These are phyloP conservation scores for Wickerhamomyces sp. DNA, from an alignment of 1,139 yeast species.

Conservation along the genomic window DNA sequence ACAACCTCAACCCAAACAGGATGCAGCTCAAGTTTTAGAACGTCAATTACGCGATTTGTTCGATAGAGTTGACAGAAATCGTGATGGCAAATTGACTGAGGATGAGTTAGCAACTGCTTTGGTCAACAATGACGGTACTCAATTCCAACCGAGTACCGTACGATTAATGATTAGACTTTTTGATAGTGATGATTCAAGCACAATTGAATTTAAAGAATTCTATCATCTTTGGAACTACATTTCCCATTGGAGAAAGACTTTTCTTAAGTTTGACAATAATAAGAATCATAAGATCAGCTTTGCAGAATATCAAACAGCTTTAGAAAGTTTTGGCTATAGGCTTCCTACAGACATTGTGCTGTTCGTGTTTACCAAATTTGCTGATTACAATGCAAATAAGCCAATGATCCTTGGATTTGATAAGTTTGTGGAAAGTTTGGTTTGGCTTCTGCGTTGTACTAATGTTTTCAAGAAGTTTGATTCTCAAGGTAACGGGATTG, in stretches of 20 bases:
- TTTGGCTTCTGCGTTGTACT: conserved; percentile 71
- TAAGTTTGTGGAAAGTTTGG: conserved; percentile 74
- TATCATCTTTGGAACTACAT: conserved; percentile 68
- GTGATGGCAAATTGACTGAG: conserved; percentile 53
- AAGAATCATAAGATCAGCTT: conserved; percentile 58
- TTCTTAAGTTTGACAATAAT: conserved; percentile 58
- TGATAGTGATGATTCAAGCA: conserved; percentile 42
- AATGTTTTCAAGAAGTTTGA: conserved; percentile 78
- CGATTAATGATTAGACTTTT: conserved; percentile 63
- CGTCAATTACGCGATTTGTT: conserved; percentile 48
- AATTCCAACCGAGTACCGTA: conserved; percentile 60
- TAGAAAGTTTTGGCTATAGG: conserved; percentile 66
- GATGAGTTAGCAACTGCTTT: conserved; percentile 58
- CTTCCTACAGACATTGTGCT: conserved; percentile 58
- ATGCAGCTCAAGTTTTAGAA: conserved; percentile 34
- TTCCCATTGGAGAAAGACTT: conserved; percentile 65
- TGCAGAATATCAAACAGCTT: conserved; percentile 63
- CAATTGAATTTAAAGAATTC: conserved; percentile 61
- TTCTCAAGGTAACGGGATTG: conserved; percentile 68
- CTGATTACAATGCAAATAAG: conserved; percentile 34
- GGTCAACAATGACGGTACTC: conserved; percentile 55
- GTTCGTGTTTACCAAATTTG: conserved; percentile 56
- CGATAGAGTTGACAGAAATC: conserved; percentile 49
- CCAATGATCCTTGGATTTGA: conserved; percentile 67
- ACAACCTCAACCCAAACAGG: conserved; percentile 7